Conservation (phyloP, 345 rosid genomes). For the Aethionema arabicum region DNA sequence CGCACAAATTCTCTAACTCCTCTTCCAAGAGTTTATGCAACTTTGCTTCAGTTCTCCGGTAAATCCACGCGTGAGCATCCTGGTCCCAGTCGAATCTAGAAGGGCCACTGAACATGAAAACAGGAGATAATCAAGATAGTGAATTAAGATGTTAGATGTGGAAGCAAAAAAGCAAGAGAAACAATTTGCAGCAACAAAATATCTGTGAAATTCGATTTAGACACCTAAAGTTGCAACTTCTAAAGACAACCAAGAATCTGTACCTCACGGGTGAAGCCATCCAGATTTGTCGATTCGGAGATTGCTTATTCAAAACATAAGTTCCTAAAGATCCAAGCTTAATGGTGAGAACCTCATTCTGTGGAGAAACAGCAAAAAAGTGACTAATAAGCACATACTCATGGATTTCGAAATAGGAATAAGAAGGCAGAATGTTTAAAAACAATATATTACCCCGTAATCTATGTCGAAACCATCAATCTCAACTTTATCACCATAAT, state of each 20-base stretch:
- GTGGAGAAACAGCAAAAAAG: conserved; percentile 16
- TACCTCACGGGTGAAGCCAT: conserved; percentile 90
- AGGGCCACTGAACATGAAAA: conserved; percentile 61
- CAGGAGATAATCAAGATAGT: conserved; percentile 1
- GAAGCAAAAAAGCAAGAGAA: conserved; percentile 23
- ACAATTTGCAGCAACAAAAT: not conserved
- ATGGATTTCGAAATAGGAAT: not conserved
- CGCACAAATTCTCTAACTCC: conserved; percentile 68
- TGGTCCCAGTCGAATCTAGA: conserved; percentile 88
- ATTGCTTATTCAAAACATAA: conserved; percentile 84
- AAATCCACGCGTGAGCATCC: conserved; percentile 66
- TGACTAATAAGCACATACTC: not conserved
- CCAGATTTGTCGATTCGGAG: conserved; percentile 92
- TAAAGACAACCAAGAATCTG: not conserved
- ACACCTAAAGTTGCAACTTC: conserved; percentile 19
- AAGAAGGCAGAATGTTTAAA: conserved; percentile 11
- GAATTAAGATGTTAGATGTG: conserved; percentile 1
- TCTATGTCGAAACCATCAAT: conserved; percentile 90
- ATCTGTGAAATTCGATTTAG: not conserved
- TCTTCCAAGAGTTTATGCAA: conserved; percentile 58
- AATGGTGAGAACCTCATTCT: conserved; percentile 89
- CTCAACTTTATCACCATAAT: conserved; percentile 72
- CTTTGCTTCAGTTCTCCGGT: conserved; percentile 67
- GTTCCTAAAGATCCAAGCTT: conserved; percentile 85
- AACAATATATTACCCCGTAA: conserved; percentile 63